Base-by-base conservation (phyloP, 768 basidiomycete species). In the Aureoboletus auriporus region DNA sequence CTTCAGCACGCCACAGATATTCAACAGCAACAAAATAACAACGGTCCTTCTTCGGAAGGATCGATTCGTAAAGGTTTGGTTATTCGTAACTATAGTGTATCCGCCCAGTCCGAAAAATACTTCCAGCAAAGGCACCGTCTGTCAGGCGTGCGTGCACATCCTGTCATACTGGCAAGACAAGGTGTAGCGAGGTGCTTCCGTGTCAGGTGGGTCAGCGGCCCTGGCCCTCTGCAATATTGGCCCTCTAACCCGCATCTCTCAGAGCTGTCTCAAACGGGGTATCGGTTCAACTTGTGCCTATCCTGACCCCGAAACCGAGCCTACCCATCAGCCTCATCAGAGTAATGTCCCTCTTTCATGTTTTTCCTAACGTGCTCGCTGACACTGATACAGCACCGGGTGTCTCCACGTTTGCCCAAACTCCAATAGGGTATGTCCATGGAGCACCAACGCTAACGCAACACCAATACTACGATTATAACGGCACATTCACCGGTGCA, bases 251-350 rank as follows among this genome's bases (percentile, higher is more conserved):
- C 44, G 20, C 47, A 31, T 40, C 44, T 16, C 44, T 29, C 66
- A 89, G 88, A 88, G 83, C 65, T 90, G 88, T 59, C 75, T 90
- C 61, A 90, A 90, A 69, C 80, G 88, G 46, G 88, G 88, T 16
- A 73, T 89, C 46, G 87, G 84, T 26, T 67, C 75, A 3, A 65
- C 75, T 14, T 90, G 88, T 60, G 73, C 84, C 12, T 90, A 90
- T 64, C 87, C 88, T 20, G 88, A 89, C 66, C 86, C 86, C 31
- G 87, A 90, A 56, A 69, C 74, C 13, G 73, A 75, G 49, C 76
- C 77, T 53, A 44, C 76, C 49, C 65, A 44, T 47, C 67, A 63
- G 42, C 43, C 67, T 14, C 65, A 69, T 41, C 65, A 60, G 42
- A 54, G 63, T 67, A 36, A 29, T 23, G 57, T 45, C 27, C 28